Conservation (phyloP, 148 eudicot species). For the Camellia lanceoleosa region DNA sequence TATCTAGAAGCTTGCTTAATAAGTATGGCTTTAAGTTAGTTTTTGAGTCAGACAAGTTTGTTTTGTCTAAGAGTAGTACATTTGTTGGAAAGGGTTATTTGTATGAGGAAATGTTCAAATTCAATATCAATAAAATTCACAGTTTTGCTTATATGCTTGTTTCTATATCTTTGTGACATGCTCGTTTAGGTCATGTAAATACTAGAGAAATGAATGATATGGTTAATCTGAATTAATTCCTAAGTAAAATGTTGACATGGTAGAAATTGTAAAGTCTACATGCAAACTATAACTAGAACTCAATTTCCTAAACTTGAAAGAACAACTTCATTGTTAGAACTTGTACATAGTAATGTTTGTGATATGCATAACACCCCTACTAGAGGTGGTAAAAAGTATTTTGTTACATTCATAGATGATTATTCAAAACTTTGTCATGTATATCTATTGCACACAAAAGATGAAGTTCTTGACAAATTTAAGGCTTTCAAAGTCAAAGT, state of each 20-base stretch:
- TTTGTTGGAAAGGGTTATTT: constrained; percentile 4
- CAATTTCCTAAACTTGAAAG: not conserved
- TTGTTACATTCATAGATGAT: too few relatives aligned
- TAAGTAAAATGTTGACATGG: too few relatives aligned
- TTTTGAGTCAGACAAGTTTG: not conserved
- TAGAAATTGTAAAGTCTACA: not conserved
- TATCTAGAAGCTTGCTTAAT: too few relatives aligned
- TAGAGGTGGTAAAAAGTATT: too few relatives aligned
- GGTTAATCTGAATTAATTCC: not conserved
- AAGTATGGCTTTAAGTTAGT: not conserved
- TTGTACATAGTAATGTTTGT: not conserved
- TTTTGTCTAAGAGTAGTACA: not conserved
- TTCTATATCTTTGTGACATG: not conserved
- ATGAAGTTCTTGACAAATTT: not conserved
- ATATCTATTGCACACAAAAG: not conserved
- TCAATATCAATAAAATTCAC: not conserved
- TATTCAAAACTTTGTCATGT: too few relatives aligned
- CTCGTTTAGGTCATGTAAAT: not conserved
- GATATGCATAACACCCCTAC: not conserved
- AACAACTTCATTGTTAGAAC: not conserved
- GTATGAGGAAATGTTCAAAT: not conserved
- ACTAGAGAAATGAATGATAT: not conserved
- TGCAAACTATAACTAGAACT: not conserved
- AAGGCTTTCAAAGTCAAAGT: not conserved
- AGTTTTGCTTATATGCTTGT: not conserved